Conservation (phyloP, 2,329 filamentous ascomycete species). For the Septoria linicola region DNA sequence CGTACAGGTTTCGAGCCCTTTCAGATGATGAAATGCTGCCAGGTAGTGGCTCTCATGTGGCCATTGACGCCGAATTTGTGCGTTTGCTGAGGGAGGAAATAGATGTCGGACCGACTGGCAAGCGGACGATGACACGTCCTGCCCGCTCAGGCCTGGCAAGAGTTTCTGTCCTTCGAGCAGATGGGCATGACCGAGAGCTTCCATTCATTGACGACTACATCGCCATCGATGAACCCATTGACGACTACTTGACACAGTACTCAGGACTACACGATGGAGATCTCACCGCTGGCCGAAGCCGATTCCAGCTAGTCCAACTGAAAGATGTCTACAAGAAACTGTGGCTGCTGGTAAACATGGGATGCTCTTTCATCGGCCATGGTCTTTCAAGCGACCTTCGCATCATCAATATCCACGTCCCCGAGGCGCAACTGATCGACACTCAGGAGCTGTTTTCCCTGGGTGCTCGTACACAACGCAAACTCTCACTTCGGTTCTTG, state of each 20-base stretch:
- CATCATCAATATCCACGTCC: constrained; percentile 96
- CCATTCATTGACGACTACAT: constrained; percentile 99
- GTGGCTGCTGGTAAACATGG: constrained; percentile 92
- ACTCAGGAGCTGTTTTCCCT: constrained; percentile 91
- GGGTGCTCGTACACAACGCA: constrained; percentile 69
- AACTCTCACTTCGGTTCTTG: constrained; percentile 84
- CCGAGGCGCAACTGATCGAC: constrained; percentile 85
- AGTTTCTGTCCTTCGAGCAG: constrained; percentile 82
- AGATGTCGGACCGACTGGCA: constrained; percentile 91
- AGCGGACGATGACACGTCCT: constrained; percentile 85
- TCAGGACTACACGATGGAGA: constrained; percentile 87
- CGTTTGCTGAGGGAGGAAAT: constrained; percentile 90
- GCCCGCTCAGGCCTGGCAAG: constrained; percentile 89
- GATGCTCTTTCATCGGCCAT: constrained; percentile 90
- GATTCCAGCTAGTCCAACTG: constrained; percentile 78
- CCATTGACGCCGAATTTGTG: constrained; percentile 95
- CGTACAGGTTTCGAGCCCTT: constrained; percentile 33
- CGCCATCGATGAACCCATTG: constrained; percentile 80
- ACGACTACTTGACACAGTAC: constrained; percentile 92
- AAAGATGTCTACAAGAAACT: constrained; percentile 97
- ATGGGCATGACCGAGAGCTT: constrained; percentile 72
- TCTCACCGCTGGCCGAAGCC: constrained; percentile 73
- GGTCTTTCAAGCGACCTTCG: constrained; percentile 94
- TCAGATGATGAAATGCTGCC: constrained; percentile 54
- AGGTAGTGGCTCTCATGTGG: constrained; percentile 66